Evolutionary conservation across 192 early-diverging fungal genomes (phyloP), one percentile per base, ranked within the genome.

Genomic region (Coemansia sp.): DNA sequence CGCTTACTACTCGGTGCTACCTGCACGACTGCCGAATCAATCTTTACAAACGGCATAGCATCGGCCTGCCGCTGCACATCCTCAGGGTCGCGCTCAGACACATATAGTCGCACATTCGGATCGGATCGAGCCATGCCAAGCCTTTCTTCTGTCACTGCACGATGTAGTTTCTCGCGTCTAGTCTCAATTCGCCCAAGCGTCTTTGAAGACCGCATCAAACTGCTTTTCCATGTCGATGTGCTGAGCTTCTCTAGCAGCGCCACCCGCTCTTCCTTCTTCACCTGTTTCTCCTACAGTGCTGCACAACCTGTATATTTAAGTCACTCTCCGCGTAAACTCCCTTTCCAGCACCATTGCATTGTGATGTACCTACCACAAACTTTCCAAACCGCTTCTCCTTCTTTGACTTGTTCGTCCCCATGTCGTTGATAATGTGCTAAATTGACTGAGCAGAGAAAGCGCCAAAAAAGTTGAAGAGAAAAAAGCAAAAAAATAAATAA

Each of bases 311-410:
- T 35, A 35, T 35, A 9, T 35, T 35, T 35, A 35, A 35, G 32
- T 35, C 32, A 35, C 32, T 35, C 32, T 35, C 32, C 32, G 8
- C 32, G 32, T 35, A 35, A 35, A 35, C 9, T 35, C 32, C 8
- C 32, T 35, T 35, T 35, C 32, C 8, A 7, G 32, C 8, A 35
- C 32, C 32, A 35, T 9, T 35, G 32, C 32, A 8, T 35, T 20
- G 50, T 20, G n/a, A 29, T 13, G 10, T 48, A 75, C 78, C 23
- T 71, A 75, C 91, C 74, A 93, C 88, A 75, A 89, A 93, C 59
- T 89, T 89, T 55, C 91, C 88, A 50, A 93, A 76, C 38, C 85
- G 82, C 78, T 89, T 91, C 64, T 88, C 84, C 80, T 91, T 91
- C 63, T 86, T 88, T 12, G 74, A 64, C 58, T 77, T 76, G 70